Percentiles rank a stretch among this genome's conserved stretches.
Evolutionary conservation across 2,329 filamentous ascomycete genomes (phyloP).

Genomic region (Whalleya microplaca): DNA sequence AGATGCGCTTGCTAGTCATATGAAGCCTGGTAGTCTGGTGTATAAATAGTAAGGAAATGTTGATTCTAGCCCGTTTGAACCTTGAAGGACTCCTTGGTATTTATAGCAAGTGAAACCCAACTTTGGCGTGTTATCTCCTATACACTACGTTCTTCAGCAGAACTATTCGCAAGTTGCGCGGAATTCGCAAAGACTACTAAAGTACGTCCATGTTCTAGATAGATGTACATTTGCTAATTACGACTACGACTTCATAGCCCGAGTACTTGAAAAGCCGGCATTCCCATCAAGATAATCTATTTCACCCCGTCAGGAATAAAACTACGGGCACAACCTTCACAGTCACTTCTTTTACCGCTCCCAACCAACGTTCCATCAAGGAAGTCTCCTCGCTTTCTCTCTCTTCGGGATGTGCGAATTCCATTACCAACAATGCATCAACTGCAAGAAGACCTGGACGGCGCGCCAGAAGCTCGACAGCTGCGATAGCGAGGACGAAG

Average conservation of each 20-base stretch:
- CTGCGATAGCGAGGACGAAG: slow-evolving; percentile 40
- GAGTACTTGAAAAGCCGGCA: background rate
- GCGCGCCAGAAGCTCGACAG: slow-evolving; percentile 41
- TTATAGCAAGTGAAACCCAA: background rate
- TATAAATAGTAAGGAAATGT: background rate
- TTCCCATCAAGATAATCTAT: background rate
- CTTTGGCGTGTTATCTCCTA: no score
- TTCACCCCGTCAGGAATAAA: background rate
- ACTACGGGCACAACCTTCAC: background rate
- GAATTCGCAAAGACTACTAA: no score
- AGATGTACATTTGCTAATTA: background rate
- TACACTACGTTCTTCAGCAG: no score
- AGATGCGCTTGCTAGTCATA: background rate
- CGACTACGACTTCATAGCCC: background rate
- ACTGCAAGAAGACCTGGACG: slow-evolving; percentile 39
- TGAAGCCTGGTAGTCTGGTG: background rate
- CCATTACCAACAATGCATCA: slow-evolving; percentile 38
- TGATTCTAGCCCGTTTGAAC: background rate
- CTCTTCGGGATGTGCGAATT: slow-evolving; percentile 48
- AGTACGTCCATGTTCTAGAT: no score
- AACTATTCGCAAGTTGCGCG: no score
- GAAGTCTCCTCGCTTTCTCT: no score
- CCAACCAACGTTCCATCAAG: background rate
- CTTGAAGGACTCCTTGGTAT: background rate
- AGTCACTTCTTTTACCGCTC: background rate